Percentiles rank a stretch among this genome's conserved stretches.
Evolutionary conservation across 257 asterid species (phyloP).

Genomic region (Vinca minor): DNA sequence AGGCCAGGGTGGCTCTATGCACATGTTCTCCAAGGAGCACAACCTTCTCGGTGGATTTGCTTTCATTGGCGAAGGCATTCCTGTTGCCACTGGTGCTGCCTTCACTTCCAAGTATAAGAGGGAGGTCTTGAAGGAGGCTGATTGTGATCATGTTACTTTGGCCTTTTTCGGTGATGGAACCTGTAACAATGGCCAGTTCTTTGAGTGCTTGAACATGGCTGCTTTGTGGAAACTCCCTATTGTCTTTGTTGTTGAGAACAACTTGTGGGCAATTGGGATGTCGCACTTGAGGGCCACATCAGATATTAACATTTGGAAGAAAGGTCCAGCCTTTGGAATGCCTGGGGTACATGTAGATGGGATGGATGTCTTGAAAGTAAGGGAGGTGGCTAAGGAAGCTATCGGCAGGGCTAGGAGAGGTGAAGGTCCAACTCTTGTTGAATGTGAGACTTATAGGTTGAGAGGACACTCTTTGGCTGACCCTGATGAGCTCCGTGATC

Average conservation of each 20-base stretch:
- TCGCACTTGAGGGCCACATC: slow-evolving; percentile 97
- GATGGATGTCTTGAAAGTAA: slow-evolving; percentile 95
- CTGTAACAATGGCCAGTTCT: slow-evolving; percentile 95
- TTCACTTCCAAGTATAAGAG: slow-evolving; percentile 79
- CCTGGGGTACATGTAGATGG: slow-evolving; percentile 97
- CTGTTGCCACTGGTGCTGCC: slow-evolving; percentile 93
- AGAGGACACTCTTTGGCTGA: slow-evolving; percentile 99
- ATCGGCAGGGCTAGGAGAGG: slow-evolving; percentile 85
- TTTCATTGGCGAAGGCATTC: slow-evolving; percentile 95
- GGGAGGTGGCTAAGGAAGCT: slow-evolving; percentile 94
- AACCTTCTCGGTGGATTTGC: slow-evolving; percentile 92
- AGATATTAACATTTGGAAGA: slow-evolving; percentile 91
- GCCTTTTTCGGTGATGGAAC: slow-evolving; percentile 97
- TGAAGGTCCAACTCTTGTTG: slow-evolving; percentile 91
- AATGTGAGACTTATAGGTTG: slow-evolving; percentile 91
- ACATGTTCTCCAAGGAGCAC: slow-evolving; percentile 98
- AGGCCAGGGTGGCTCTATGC: slow-evolving; percentile 99
- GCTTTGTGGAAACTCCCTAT: slow-evolving; percentile 92
- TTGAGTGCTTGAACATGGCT: slow-evolving; percentile 98
- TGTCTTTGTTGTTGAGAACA: slow-evolving; percentile 91
- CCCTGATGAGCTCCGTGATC: slow-evolving; percentile 98
- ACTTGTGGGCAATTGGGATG: slow-evolving; percentile 99
- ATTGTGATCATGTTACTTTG: slow-evolving; percentile 79
- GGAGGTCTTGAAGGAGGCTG: slow-evolving; percentile 69
- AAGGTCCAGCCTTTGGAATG: slow-evolving; percentile 98